Conservation (phyloP, 495 filamentous ascomycete genomes). For the Mytilinidion resinicola region DNA sequence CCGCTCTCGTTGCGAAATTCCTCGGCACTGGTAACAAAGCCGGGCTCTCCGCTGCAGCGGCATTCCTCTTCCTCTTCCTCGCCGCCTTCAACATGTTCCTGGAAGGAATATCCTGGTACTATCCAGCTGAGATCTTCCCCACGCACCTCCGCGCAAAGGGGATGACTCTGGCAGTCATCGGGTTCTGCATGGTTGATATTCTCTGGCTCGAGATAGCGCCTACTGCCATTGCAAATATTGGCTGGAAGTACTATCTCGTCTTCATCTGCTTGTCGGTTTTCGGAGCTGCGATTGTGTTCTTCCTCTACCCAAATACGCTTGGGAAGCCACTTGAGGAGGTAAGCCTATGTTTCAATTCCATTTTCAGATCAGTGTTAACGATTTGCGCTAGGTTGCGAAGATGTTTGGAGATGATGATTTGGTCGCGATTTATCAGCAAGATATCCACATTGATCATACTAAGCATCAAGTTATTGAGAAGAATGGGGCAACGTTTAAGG, state of each 20-base stretch:
- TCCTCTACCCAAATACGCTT: background rate
- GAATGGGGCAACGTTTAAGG: background rate
- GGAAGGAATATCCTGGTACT: background rate
- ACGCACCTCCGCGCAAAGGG: background rate
- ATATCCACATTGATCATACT: background rate
- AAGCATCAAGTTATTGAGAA: background rate
- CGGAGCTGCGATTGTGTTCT: background rate
- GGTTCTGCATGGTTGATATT: background rate
- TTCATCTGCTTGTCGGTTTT: background rate
- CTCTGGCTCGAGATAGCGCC: background rate
- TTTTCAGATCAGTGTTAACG: no score
- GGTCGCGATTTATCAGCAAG: background rate
- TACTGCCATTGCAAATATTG: conserved; percentile 6
- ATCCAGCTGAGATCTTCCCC: conserved; percentile 1
- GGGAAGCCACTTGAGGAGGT: background rate
- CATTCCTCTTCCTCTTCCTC: conserved; percentile 1
- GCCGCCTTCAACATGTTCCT: background rate
- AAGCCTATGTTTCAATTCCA: no score
- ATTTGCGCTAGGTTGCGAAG: background rate
- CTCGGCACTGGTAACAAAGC: background rate
- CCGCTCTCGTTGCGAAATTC: background rate
- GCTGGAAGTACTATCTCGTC: conserved; percentile 5
- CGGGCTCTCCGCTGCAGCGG: background rate
- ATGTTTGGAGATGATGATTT: background rate
- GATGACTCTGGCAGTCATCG: background rate